These are phyloP conservation scores for Arabidopsis arenosa DNA, from an alignment of 345 rosid species.

Conservation along the genomic window DNA sequence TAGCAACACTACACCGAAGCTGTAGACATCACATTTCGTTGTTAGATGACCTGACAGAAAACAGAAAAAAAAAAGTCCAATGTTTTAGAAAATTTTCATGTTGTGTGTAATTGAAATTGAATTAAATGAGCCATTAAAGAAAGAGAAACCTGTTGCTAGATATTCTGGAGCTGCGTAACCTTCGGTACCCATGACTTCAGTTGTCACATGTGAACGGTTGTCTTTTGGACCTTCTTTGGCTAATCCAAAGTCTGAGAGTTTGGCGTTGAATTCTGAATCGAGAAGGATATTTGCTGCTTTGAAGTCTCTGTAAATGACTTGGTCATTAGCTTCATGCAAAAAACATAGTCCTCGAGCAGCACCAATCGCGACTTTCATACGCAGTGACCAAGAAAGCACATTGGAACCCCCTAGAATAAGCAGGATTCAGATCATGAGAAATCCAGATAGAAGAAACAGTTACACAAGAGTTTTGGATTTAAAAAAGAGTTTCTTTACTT, in stretches of 20 bases:
- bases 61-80: not conserved
- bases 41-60: conserved; percentile 75
- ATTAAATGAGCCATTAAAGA: not conserved
- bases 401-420: conserved; percentile 25
- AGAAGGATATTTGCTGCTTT: conserved; percentile 82
- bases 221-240: conserved; percentile 96
- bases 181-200: conserved; percentile 82
- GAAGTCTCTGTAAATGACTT: conserved; percentile 83
- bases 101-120: not conserved
- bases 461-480: not conserved
- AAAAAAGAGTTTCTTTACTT: conserved; percentile 30
- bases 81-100: not conserved
- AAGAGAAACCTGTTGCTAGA: conserved; percentile 71
- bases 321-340: conserved; percentile 68
- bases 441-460: not conserved
- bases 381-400: conserved; percentile 66
- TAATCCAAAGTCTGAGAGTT: conserved; percentile 94
- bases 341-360: conserved; percentile 83
- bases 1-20: conserved; percentile 83
- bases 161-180: conserved; percentile 98
- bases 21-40: conserved; percentile 87
- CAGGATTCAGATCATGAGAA: not conserved
- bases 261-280: conserved; percentile 74
- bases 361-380: conserved; percentile 70
- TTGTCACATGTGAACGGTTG: conserved; percentile 87